Percentiles rank a stretch among this genome's conserved stretches.
Conservation (phyloP, 2,329 filamentous ascomycete species). For the Ceratocystis huliohia region DNA sequence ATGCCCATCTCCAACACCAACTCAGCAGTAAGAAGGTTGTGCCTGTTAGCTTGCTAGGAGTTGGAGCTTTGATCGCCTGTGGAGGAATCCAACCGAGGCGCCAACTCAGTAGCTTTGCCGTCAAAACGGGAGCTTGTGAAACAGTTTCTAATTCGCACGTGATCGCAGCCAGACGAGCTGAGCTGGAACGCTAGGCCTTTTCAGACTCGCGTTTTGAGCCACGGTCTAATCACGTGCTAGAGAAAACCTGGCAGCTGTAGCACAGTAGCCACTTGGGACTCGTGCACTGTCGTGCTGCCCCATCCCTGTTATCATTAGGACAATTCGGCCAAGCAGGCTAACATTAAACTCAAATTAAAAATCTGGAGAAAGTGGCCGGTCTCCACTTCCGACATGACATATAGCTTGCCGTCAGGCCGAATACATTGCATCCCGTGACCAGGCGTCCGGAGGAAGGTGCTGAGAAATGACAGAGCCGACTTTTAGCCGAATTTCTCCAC, state of each 20-base stretch:
- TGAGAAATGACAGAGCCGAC: background rate
- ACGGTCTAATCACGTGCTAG: too few relatives aligned
- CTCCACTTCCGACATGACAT: background rate
- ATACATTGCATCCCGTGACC: background rate
- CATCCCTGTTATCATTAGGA: too few relatives aligned
- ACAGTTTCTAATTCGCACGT: background rate
- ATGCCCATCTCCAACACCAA: background rate
- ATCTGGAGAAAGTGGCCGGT: background rate
- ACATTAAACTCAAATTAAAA: background rate
- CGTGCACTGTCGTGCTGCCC: background rate
- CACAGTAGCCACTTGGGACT: too few relatives aligned
- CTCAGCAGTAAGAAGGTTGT: background rate
- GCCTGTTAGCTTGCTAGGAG: background rate
- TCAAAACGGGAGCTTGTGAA: conserved; percentile 5
- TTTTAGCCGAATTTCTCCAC: background rate
- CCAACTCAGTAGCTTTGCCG: background rate
- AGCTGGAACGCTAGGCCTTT: background rate
- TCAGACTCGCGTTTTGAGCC: too few relatives aligned
- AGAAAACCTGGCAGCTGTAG: too few relatives aligned
- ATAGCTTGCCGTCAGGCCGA: background rate
- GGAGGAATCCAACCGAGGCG: conserved; percentile 4
- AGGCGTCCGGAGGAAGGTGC: background rate
- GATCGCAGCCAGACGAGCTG: background rate
- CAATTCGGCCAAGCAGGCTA: background rate
- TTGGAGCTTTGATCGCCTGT: background rate